phyloP scores from a whole-genome alignment of 805 yeast species.

The Candida khao-thaluensis region DNA sequence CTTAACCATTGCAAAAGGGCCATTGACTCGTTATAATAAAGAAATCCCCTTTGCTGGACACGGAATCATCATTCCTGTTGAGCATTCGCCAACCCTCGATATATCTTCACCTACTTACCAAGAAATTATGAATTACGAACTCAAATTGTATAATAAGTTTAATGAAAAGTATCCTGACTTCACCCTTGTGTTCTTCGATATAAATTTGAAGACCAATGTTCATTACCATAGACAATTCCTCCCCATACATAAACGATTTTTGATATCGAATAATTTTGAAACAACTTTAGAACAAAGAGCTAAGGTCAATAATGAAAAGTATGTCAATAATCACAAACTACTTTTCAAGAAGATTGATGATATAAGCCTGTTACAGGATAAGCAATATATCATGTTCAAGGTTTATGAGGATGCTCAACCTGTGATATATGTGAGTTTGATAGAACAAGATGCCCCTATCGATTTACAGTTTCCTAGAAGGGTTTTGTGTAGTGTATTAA shows the following conservation, averaged over 20 bases:
- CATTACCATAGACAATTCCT: constrained; percentile 78
- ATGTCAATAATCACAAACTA: constrained; percentile 41
- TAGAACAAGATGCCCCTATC: constrained; percentile 37
- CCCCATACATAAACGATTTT: constrained; percentile 54
- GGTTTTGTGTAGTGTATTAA: constrained; percentile 64
- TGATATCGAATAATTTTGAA: constrained; percentile 41
- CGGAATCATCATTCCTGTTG: constrained; percentile 75
- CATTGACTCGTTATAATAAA: constrained; percentile 55
- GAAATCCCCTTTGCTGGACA: constrained; percentile 70
- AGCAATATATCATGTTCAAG: constrained; percentile 35
- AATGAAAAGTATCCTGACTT: constrained; percentile 33
- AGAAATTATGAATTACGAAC: constrained; percentile 51
- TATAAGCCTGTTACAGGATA: constrained; percentile 25
- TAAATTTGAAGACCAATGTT: constrained; percentile 60
- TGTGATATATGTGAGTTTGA: constrained; percentile 19
- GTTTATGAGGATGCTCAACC: constrained; percentile 22
- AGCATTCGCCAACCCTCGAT: constrained; percentile 52
- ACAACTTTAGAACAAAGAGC: constrained; percentile 45
- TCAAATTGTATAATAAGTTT: constrained; percentile 51
- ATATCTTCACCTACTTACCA: constrained; percentile 27
- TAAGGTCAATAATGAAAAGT: constrained; percentile 47
- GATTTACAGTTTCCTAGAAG: constrained; percentile 86
- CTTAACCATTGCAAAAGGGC: constrained; percentile 83
- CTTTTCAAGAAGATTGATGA: constrained; percentile 33
- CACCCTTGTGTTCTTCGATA: constrained; percentile 65